These are phyloP conservation scores for Botrytis paeoniae DNA, from an alignment of 2,329 filamentous ascomycete genomes.

Conservation along the genomic window DNA sequence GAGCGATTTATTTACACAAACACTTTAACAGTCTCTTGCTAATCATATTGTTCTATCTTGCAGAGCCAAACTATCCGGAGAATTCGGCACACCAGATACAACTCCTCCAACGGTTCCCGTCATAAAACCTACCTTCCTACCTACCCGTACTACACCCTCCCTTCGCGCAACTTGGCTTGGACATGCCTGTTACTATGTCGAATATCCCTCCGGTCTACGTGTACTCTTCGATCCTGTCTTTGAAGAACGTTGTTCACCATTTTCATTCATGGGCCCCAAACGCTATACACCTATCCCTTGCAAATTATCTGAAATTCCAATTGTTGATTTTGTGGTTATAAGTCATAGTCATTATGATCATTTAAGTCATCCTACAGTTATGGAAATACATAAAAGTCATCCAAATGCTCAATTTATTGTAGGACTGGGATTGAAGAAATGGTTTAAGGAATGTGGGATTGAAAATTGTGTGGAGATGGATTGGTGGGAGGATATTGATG, in stretches of 20 bases:
- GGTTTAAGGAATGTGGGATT: slow-evolving; percentile 73
- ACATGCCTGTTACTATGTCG: slow-evolving; percentile 89
- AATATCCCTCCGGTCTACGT: slow-evolving; percentile 81
- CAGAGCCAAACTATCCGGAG: slow-evolving; percentile 27
- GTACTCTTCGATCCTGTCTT: slow-evolving; percentile 95
- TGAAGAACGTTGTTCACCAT: slow-evolving; percentile 78
- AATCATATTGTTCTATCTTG: neutral
- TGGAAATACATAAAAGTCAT: slow-evolving; percentile 66
- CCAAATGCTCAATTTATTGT: slow-evolving; percentile 86
- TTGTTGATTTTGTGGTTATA: slow-evolving; percentile 61
- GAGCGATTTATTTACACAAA: too few relatives aligned
- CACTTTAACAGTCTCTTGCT: neutral
- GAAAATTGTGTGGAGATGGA: slow-evolving; percentile 82
- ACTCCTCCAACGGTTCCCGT: slow-evolving; percentile 60
- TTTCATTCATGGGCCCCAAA: slow-evolving; percentile 67
- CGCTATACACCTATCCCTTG: slow-evolving; percentile 78
- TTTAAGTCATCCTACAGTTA: slow-evolving; percentile 72
- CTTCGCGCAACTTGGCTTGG: slow-evolving; percentile 92
- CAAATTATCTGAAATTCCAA: slow-evolving; percentile 71
- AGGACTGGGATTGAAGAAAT: slow-evolving; percentile 75
- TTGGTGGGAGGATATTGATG: slow-evolving; percentile 85
- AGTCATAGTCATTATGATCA: slow-evolving; percentile 82
- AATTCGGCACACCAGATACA: slow-evolving; percentile 49
- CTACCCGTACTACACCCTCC: slow-evolving; percentile 48
- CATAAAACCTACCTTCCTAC: slow-evolving; percentile 56